A percentile compares a stretch with the other conserved stretches of the same genome.
Conservation (phyloP, 164 flowering plant genomes). For the Nelumbo lutea region DNA sequence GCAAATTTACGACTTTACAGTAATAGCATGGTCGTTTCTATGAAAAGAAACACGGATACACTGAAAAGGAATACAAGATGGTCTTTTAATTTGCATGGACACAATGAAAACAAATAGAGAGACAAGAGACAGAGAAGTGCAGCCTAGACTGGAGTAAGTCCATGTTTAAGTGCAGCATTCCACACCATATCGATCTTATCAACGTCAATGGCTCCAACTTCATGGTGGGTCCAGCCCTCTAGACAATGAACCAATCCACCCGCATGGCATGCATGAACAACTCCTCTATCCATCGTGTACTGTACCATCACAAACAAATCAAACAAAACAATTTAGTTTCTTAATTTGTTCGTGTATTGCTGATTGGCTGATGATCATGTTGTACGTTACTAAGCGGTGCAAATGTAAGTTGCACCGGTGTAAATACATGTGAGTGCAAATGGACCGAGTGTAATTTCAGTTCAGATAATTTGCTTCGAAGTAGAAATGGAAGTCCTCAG, state of each 20-base stretch:
- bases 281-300: slow-evolving; percentile 89
- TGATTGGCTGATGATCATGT: too few species aligned
- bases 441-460: neutral
- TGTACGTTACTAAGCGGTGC: too few species aligned
- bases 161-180: slow-evolving; percentile 84
- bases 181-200: slow-evolving; percentile 83
- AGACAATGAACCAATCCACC: slow-evolving; percentile 82
- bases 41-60: too few species aligned
- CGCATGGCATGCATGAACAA: slow-evolving; percentile 95
- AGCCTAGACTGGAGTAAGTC: slow-evolving; percentile 48
- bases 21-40: neutral
- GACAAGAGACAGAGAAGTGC: too few species aligned
- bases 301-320: slow-evolving; percentile 17
- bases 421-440: neutral
- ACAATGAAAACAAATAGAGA: too few species aligned
- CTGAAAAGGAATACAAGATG: too few species aligned
- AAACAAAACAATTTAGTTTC: neutral
- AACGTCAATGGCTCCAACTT: slow-evolving; percentile 85
- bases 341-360: neutral
- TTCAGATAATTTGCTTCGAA: neutral
- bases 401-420: too few species aligned
- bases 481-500: too few species aligned
- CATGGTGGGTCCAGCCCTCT: slow-evolving; percentile 92
- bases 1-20: too few species aligned
- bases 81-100: too few species aligned